Evolutionary conservation across 2,329 filamentous ascomycete species (phyloP), one percentile per base, ranked within the genome.

Genomic region (Alternaria hordeiaustralica): DNA sequence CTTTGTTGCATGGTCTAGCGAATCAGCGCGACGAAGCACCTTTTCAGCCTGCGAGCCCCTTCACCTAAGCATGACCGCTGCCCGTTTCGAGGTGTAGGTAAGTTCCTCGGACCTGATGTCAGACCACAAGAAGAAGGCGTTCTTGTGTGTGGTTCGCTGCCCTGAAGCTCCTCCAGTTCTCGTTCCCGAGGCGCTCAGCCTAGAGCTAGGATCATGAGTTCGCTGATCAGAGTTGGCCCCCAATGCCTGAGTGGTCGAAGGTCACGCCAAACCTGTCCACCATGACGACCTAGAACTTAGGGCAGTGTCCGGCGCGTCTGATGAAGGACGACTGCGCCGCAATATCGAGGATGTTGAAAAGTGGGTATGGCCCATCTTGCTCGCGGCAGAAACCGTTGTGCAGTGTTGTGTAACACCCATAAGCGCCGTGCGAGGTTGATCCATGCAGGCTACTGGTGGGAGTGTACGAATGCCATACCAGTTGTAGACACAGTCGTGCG

Each of bases 121-220:
- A 58, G 55, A 28, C 51, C 56, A 33, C 23, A 61, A 51, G 51
- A 58, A 61, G 61, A 54, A 61, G 49, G 47, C 51, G 53, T 65
- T 55, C 51, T 57, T 55, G 50, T 41, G 21, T 25, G 21, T 56
- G 55, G 55, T 56, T 61, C 58, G 55, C 23, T 49, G 55, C 36
- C 54, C 41, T 50, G 45, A 55, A 20, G 43, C 57, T 56, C 50
- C 54, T 60, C 36, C 44, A 43, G 57, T 60, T 58, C 57, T 55
- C 26, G 58, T 57, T 58, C 56, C 56, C 62, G 33, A 55, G 49
- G 44, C 50, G 49, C 57, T 63, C 60, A 63, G 41, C 55, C 49
- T 41, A 50, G 45, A 65, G 65, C 65, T 66, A 59, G 63, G 65
- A 61, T 63, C 65, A 68, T 45, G 49, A 57, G 65, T 68, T 68